These are phyloP conservation scores for Aspergillus sparsus DNA, from an alignment of 495 filamentous ascomycete genomes.

Conservation along the genomic window DNA sequence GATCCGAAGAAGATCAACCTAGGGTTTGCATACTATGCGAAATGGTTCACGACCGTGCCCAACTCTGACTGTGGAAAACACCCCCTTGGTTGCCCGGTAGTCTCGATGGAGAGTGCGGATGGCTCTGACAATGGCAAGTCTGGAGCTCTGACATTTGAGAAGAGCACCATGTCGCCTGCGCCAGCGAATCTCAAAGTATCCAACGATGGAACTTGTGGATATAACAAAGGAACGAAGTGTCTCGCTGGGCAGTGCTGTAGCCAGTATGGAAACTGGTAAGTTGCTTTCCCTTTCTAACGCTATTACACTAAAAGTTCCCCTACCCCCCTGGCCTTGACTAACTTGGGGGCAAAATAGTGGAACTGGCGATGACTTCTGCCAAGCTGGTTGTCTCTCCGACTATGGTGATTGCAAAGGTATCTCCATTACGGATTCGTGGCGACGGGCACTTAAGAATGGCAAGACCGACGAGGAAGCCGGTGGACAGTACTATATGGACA, in stretches of 20 bases:
- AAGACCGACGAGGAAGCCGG: constrained; percentile 59
- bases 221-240: constrained; percentile 32
- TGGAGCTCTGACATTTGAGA: constrained; percentile 59
- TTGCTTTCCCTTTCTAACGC: not conserved
- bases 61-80: constrained; percentile 43
- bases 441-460: constrained; percentile 54
- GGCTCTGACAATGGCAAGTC: constrained; percentile 65
- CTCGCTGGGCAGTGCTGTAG: constrained; percentile 40
- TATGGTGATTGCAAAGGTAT: constrained; percentile 48
- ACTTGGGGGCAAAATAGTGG: constrained; percentile 19
- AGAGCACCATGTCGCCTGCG: constrained; percentile 48
- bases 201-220: constrained; percentile 44
- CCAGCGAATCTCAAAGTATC: constrained; percentile 47
- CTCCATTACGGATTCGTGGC: constrained; percentile 42
- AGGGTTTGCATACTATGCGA: constrained; percentile 73
- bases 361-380: constrained; percentile 40
- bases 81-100: constrained; percentile 64
- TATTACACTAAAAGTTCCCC: constrained; percentile 2
- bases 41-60: constrained; percentile 67
- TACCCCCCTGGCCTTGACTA: not conserved
- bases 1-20: constrained; percentile 63
- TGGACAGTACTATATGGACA: constrained; percentile 71
- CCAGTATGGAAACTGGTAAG: constrained; percentile 43
- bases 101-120: constrained; percentile 61
- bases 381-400: constrained; percentile 41